Base-by-base conservation (phyloP, 2,329 filamentous ascomycete species). In the Tolypocladium amazonense region DNA sequence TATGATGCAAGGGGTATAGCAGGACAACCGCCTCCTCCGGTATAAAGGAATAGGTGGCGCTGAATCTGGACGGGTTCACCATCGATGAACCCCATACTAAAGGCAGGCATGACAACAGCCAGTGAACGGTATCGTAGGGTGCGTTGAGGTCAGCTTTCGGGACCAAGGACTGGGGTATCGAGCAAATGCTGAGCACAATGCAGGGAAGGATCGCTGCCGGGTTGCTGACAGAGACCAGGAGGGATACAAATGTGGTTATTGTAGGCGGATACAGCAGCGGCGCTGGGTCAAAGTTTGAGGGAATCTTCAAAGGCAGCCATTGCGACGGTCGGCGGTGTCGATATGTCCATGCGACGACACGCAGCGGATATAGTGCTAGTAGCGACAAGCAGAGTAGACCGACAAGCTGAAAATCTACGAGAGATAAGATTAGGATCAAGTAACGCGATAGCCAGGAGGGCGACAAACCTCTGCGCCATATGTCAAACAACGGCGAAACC, bases 191-290 rank as follows among this genome's bases (percentile, higher is more conserved):
- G 56, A 97, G 82, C n/a, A 95, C 80, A 45, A 96, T 83, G 67
- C 94, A 96, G 2, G 89, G 87, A 9, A 96, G 75, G 25, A 96
- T 71, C 15, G 86, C 78, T 20, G 79, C 78, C 3, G 82, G 78
- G 54, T 83, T 84, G 56, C 82, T 80, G 57, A 81, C 78, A 9
- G 86, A 84, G 50, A 96, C 79, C 12, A 92, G 86, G 5, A 94
- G 77, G 1, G 92, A 86, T 35, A 94, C 88, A 54, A 92, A 79
- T 20, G 92, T 75, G 0, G 92, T 90, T 37, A 96, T 79, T 2
- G 87, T 74, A 7, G 88, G 82, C 23, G 93, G 93, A 70, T 97
- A 97, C 60, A 97, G 74, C n/a, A 96, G 79, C 14, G 92, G 90
- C 8, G 93, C 93, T 3, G 92, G 92, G 69, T 97, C 93, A 73